These are phyloP conservation scores for Phytophthora vignae DNA, from an alignment of 352 stramenopile species.

Conservation along the genomic window DNA sequence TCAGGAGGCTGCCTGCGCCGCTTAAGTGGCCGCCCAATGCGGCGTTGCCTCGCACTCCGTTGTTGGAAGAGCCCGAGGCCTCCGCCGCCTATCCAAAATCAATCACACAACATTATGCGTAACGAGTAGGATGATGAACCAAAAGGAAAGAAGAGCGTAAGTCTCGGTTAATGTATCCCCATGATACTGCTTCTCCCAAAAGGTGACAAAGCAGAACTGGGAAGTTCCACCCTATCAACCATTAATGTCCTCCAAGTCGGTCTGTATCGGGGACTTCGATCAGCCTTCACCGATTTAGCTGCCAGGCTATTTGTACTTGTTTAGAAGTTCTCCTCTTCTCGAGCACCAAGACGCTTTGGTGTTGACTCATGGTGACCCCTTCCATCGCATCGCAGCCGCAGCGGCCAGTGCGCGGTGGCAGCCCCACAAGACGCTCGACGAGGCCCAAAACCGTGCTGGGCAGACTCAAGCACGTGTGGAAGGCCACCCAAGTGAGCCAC, in stretches of 20 bases:
- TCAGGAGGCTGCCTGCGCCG: slow-evolving; percentile 40
- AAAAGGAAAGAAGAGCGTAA: slow-evolving; percentile 33
- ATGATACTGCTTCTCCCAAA: slow-evolving; percentile 12
- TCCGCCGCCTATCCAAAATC: slow-evolving; percentile 16
- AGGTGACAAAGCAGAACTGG: slow-evolving; percentile 10
- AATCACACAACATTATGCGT: slow-evolving; percentile 32
- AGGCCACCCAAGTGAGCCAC: not conserved
- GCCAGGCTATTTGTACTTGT: no score
- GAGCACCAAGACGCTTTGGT: not conserved
- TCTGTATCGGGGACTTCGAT: no score
- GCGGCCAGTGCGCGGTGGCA: not conserved
- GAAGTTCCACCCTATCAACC: slow-evolving; percentile 31
- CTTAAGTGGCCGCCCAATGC: slow-evolving; percentile 27
- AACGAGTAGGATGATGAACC: slow-evolving; percentile 33
- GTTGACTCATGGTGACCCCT: not conserved
- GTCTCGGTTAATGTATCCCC: slow-evolving; percentile 37
- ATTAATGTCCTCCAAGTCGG: no score
- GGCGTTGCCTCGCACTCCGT: slow-evolving; percentile 20
- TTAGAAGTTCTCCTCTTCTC: not conserved
- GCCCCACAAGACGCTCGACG: not conserved
- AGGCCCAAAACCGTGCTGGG: slow-evolving; percentile 1
- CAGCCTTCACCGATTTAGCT: no score
- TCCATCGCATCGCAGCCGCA: not conserved
- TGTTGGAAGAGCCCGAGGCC: slow-evolving; percentile 27
- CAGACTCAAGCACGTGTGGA: not conserved